Evolutionary conservation across 1,284 basidiomycete genomes (phyloP).

Genomic region (Vanrija sp.): DNA sequence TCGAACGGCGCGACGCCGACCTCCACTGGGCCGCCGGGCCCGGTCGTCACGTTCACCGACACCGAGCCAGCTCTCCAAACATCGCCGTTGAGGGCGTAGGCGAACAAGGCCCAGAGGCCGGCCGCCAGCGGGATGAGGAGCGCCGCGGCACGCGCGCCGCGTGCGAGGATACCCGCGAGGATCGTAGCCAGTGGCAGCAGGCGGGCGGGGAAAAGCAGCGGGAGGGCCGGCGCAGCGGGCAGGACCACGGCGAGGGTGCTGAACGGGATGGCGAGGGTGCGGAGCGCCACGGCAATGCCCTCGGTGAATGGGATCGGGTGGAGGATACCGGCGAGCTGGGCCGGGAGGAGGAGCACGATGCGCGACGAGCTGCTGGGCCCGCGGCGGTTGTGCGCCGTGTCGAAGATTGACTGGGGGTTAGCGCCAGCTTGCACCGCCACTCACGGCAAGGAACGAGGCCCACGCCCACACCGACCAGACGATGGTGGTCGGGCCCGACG

Average conservation of each 20-base stretch:
- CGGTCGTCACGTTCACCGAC: background rate
- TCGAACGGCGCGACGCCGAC: conserved; percentile 20
- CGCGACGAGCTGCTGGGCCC: conserved; percentile 10
- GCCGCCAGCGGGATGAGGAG: conserved; percentile 15
- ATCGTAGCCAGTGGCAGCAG: conserved; percentile 16
- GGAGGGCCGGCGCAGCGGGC: conserved; percentile 10
- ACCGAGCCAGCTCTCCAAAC: conserved; percentile 10
- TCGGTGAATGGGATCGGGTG: conserved; percentile 1
- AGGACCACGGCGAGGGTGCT: conserved; percentile 15
- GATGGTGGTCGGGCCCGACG: conserved; percentile 7
- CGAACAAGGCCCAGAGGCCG: conserved; percentile 12
- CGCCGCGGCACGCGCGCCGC: conserved; percentile 16
- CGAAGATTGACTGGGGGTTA: conserved; percentile 13
- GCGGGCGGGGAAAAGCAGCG: conserved; percentile 13
- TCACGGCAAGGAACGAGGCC: conserved; percentile 10
- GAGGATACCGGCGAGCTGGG: conserved; percentile 12
- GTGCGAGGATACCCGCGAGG: conserved; percentile 17
- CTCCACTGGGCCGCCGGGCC: conserved; percentile 8
- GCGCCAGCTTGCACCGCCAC: background rate
- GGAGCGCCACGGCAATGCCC: conserved; percentile 7
- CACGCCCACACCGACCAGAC: conserved; percentile 19
- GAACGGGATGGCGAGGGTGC: conserved; percentile 10
- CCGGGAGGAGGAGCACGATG: conserved; percentile 16
- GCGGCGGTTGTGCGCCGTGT: conserved; percentile 9
- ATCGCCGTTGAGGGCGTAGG: conserved; percentile 18